A percentile compares a stretch with the other conserved stretches of the same genome.
Evolutionary conservation across 441 rosid genomes (phyloP).

Genomic region (Daphne laureola): DNA sequence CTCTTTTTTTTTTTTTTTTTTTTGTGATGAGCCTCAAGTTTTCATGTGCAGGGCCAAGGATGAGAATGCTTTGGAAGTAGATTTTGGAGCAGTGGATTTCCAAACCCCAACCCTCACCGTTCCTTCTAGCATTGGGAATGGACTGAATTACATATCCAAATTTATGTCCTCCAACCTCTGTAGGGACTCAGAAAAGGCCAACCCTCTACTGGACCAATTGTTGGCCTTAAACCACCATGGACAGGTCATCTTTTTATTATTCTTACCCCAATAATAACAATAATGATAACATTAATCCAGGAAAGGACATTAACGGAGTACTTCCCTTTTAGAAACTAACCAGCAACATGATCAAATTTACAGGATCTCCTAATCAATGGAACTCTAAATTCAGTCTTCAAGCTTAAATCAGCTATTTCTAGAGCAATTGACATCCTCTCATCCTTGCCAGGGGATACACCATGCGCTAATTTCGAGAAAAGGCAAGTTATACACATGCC

Average conservation of each 20-base stretch:
- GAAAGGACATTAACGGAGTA: too few species aligned
- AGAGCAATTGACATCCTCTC: too few species aligned
- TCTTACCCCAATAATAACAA: neutral
- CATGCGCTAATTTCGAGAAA: too few species aligned
- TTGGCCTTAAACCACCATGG: slow-evolving; percentile 60
- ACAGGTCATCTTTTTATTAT: slow-evolving; percentile 37
- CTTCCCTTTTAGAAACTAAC: too few species aligned
- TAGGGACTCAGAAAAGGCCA: slow-evolving; percentile 22
- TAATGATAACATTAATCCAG: too few species aligned
- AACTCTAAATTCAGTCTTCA: too few species aligned
- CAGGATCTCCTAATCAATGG: too few species aligned
- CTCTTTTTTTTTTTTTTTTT: too few species aligned
- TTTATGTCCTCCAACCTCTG: slow-evolving; percentile 48
- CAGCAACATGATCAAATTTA: too few species aligned
- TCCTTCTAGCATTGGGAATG: slow-evolving; percentile 78
- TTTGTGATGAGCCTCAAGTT: neutral
- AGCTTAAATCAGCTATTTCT: too few species aligned
- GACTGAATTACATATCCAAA: slow-evolving; percentile 55
- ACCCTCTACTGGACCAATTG: slow-evolving; percentile 51
- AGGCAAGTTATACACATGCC: too few species aligned
- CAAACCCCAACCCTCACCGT: slow-evolving; percentile 54
- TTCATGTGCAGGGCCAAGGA: slow-evolving; percentile 64
- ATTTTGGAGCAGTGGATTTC: slow-evolving; percentile 69
- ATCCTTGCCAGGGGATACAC: too few species aligned
- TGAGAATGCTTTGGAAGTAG: slow-evolving; percentile 69